Percentiles rank a stretch among this genome's conserved stretches.
Conservation (phyloP, 352 stramenopile genomes). For the Globisporangium orthogonon region DNA sequence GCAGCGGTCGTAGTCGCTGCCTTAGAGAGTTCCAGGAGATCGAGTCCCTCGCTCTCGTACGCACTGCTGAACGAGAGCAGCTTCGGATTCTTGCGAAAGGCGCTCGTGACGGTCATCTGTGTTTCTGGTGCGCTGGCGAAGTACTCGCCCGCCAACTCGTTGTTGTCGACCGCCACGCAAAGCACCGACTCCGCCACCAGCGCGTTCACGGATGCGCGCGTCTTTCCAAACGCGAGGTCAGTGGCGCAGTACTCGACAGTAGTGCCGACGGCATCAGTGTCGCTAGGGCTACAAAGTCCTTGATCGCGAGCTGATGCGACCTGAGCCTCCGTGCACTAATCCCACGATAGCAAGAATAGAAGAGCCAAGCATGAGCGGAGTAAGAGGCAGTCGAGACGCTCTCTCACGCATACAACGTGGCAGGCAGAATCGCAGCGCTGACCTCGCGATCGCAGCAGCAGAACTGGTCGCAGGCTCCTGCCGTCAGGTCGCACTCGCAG, state of each 20-base stretch:
- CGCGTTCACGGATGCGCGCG: conserved; percentile 18
- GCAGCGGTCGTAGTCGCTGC: neutral
- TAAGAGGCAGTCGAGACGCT: too few species aligned
- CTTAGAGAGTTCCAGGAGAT: neutral
- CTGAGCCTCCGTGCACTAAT: conserved; percentile 26
- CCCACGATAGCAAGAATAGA: neutral
- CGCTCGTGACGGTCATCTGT: conserved; percentile 22
- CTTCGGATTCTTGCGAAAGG: conserved; percentile 37
- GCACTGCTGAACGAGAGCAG: conserved; percentile 18
- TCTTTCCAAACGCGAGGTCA: conserved; percentile 23
- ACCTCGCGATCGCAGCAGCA: conserved; percentile 49
- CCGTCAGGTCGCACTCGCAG: conserved; percentile 41
- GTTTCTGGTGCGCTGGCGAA: conserved; percentile 20
- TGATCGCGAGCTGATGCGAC: conserved; percentile 8
- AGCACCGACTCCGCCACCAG: conserved; percentile 40
- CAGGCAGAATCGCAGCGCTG: neutral
- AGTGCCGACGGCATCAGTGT: neutral
- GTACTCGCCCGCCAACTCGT: conserved; percentile 33
- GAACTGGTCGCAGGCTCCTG: conserved; percentile 33
- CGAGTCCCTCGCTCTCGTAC: neutral
- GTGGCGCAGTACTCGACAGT: conserved; percentile 39
- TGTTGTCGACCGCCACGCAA: conserved; percentile 45
- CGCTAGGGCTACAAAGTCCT: conserved; percentile 19
- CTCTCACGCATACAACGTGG: neutral
- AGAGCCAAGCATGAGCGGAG: too few species aligned